Percentiles rank a stretch among this genome's conserved stretches.
Evolutionary conservation across 2,329 filamentous ascomycete species (phyloP).

Genomic region (Aspergillus sp.): DNA sequence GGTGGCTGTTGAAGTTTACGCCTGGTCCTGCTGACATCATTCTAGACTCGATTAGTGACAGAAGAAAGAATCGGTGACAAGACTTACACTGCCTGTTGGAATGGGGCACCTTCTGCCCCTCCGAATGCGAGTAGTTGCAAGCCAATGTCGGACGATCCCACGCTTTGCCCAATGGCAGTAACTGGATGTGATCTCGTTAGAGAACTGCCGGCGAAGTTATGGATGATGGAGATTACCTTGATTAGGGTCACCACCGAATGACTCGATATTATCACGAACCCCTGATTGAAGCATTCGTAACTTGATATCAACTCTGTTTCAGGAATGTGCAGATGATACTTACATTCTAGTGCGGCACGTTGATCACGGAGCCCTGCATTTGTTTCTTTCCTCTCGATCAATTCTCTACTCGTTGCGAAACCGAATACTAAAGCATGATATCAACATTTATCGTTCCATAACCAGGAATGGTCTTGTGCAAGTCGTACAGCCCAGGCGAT

Average conservation of each 20-base stretch:
- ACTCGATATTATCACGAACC: conserved; percentile 24
- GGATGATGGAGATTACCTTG: conserved; percentile 14
- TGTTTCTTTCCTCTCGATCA: conserved; percentile 28
- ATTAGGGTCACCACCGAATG: conserved; percentile 23
- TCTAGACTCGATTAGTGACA: conserved; percentile 15
- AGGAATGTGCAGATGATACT: not conserved
- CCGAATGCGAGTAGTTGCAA: conserved; percentile 33
- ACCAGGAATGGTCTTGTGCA: not conserved
- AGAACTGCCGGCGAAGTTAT: not conserved
- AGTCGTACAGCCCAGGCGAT: conserved; percentile 20
- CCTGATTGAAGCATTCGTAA: conserved; percentile 12
- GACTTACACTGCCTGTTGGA: conserved; percentile 32
- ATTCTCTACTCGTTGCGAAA: conserved; percentile 25
- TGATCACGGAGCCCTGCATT: conserved; percentile 40
- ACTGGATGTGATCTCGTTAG: conserved; percentile 19
- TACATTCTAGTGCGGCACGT: conserved; percentile 38
- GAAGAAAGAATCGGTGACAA: not conserved
- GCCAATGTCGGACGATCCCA: conserved; percentile 35
- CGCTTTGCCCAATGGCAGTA: conserved; percentile 37
- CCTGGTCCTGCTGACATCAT: conserved; percentile 37
- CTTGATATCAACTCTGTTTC: no score
- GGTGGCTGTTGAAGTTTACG: conserved; percentile 35
- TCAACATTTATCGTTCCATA: not conserved
- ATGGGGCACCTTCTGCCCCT: conserved; percentile 30
- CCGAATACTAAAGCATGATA: conserved; percentile 17